Percentiles rank a stretch among this genome's conserved stretches.
These are phyloP conservation scores for Mycena capillaripes DNA, from an alignment of 768 basidiomycete species.

Conservation along the genomic window DNA sequence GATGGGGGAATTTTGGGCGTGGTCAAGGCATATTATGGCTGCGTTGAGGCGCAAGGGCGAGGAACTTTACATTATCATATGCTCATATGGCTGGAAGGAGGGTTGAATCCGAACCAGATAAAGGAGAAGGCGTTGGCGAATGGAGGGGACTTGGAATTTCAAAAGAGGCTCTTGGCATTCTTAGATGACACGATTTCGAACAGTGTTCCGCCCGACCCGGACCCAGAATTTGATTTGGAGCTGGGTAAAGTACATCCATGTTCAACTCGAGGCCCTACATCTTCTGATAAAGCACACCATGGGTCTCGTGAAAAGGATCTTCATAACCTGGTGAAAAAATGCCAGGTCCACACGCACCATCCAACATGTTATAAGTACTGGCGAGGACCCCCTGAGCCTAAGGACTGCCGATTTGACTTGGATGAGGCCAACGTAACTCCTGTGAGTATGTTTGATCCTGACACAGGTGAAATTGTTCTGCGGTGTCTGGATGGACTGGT, in stretches of 20 bases:
- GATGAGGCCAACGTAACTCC: constrained; percentile 4
- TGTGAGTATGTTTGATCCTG: constrained; percentile 30
- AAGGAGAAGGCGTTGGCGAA: not conserved
- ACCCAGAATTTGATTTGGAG: too few species aligned
- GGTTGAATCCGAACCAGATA: not conserved
- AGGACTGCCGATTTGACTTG: constrained; percentile 15
- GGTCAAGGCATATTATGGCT: too few species aligned
- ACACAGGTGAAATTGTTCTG: not conserved
- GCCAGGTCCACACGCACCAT: not conserved
- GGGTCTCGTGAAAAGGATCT: not conserved
- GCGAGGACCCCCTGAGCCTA: not conserved
- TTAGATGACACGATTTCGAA: too few species aligned
- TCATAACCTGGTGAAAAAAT: not conserved
- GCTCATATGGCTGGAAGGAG: not conserved
- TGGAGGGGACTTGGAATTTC: not conserved
- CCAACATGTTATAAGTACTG: not conserved
- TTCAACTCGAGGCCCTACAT: too few species aligned
- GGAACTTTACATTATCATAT: not conserved
- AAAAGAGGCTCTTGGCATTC: not conserved
- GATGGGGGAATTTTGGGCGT: too few species aligned
- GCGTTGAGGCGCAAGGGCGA: not conserved
- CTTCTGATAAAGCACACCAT: too few species aligned
- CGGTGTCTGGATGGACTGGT: not conserved
- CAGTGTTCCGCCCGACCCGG: too few species aligned
- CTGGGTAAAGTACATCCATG: too few species aligned